Percentiles rank a stretch among this genome's conserved stretches.
These are phyloP conservation scores for Arthrobotrys megalospora DNA, from an alignment of 2,329 filamentous ascomycete species.

Conservation along the genomic window DNA sequence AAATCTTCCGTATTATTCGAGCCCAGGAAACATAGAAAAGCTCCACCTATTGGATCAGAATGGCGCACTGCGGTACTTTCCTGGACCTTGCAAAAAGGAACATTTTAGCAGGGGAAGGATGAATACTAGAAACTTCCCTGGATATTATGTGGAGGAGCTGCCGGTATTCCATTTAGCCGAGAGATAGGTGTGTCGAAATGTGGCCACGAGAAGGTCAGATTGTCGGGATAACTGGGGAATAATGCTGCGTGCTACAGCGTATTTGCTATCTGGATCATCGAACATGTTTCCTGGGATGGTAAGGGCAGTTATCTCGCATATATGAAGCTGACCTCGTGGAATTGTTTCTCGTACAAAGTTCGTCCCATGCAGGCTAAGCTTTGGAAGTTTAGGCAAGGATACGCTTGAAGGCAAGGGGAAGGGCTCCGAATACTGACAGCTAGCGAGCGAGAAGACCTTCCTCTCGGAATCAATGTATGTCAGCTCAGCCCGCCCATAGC, in stretches of 20 bases:
- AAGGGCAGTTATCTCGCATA: conserved; percentile 27
- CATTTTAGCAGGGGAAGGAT: background rate
- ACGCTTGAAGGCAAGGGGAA: background rate
- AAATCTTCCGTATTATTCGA: conserved; percentile 49
- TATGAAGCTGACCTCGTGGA: conserved; percentile 26
- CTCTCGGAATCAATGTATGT: conserved; percentile 27
- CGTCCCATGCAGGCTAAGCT: conserved; percentile 28
- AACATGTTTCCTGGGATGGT: conserved; percentile 35
- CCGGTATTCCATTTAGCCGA: conserved; percentile 61
- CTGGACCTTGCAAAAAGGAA: conserved; percentile 2
- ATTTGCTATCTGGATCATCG: conserved; percentile 35
- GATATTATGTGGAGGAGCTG: conserved; percentile 42
- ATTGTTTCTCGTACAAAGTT: conserved; percentile 4
- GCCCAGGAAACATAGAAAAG: conserved; percentile 8
- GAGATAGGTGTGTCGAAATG: conserved; percentile 7
- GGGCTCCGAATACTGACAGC: background rate
- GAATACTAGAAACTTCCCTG: conserved; percentile 31
- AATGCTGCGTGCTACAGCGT: background rate
- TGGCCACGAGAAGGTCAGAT: conserved; percentile 26
- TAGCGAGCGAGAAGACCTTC: conserved; percentile 38
- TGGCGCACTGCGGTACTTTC: conserved; percentile 50
- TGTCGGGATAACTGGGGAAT: conserved; percentile 50
- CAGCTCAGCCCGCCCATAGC: conserved; percentile 27
- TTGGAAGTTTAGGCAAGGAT: conserved; percentile 37
- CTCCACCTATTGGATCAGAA: conserved; percentile 52